Conservation (phyloP, 441 rosid species). For the Euphorbia corollata region DNA sequence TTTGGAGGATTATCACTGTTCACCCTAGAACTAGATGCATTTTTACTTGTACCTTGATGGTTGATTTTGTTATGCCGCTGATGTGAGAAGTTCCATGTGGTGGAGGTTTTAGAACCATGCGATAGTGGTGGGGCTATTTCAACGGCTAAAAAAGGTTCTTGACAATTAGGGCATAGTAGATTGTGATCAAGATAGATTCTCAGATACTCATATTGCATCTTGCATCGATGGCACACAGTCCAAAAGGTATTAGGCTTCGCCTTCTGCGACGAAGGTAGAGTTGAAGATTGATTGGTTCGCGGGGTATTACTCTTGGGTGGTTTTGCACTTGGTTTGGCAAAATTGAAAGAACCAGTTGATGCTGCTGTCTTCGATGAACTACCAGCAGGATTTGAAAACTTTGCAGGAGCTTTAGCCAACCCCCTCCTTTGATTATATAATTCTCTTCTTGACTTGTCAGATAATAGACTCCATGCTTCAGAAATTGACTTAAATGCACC, state of each 20-base stretch:
- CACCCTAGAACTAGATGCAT: constrained; percentile 14
- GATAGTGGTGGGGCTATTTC: constrained; percentile 31
- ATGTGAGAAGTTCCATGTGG: constrained; percentile 29
- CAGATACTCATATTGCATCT: constrained; percentile 37
- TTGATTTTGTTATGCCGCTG: constrained; percentile 19
- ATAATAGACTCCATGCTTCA: constrained; percentile 37
- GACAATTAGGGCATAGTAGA: constrained; percentile 39
- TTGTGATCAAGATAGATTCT: constrained; percentile 33
- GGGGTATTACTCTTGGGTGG: constrained; percentile 20
- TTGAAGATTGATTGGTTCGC: constrained; percentile 18
- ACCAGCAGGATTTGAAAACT: constrained; percentile 23
- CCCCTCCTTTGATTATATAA: constrained; percentile 30
- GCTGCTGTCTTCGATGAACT: constrained; percentile 20
- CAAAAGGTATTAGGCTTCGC: constrained; percentile 29
- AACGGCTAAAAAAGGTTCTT: constrained; percentile 31
- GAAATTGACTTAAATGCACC: constrained; percentile 38
- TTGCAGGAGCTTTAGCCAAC: constrained; percentile 18
- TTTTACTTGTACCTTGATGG: constrained; percentile 21
- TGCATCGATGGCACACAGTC: constrained; percentile 37
- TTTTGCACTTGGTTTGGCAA: constrained; percentile 20
- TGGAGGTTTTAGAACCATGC: constrained; percentile 20
- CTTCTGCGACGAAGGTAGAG: constrained; percentile 23
- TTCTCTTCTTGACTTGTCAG: constrained; percentile 28
- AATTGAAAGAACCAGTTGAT: constrained; percentile 23
- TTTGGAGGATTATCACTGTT: neutral